These are phyloP conservation scores for Ogataea paraovalis DNA, from an alignment of 805 yeast genomes.

Conservation along the genomic window DNA sequence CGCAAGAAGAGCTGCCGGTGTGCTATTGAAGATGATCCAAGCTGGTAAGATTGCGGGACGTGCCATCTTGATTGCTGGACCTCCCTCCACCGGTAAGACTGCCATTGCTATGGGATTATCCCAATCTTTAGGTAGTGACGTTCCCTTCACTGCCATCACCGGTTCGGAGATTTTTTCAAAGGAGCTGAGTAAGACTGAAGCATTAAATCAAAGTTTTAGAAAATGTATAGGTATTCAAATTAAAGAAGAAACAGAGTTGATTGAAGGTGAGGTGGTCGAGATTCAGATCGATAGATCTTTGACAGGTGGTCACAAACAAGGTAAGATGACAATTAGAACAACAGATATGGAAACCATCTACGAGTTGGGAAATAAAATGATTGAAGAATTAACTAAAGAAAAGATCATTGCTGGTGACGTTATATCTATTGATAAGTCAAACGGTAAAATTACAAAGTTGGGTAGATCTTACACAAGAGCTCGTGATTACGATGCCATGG, in stretches of 20 bases:
- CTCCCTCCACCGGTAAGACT: conserved; percentile 98
- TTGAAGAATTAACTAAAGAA: conserved; percentile 90
- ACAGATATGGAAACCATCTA: conserved; percentile 84
- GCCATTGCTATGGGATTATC: conserved; percentile 95
- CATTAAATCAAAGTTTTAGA: conserved; percentile 93
- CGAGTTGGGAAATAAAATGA: conserved; percentile 47
- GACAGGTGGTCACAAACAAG: conserved; percentile 76
- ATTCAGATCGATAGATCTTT: conserved; percentile 93
- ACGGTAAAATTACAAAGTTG: conserved; percentile 95
- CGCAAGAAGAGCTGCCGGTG: conserved; percentile 92
- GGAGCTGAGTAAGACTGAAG: conserved; percentile 96
- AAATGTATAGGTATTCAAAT: conserved; percentile 94
- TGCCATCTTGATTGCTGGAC: conserved; percentile 94
- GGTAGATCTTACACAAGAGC: conserved; percentile 99
- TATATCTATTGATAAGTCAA: conserved; percentile 93
- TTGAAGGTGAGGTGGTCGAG: conserved; percentile 97
- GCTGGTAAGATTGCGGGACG: conserved; percentile 91
- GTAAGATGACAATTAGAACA: conserved; percentile 87
- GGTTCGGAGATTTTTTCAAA: conserved; percentile 92
- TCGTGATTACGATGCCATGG: conserved; percentile 96
- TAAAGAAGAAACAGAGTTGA: conserved; percentile 95
- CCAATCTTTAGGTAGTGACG: conserved; percentile 94
- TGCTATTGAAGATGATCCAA: conserved; percentile 88
- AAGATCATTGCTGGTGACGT: conserved; percentile 94
- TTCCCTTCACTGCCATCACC: conserved; percentile 96